Conservation (phyloP, 352 stramenopile species). For the Globisporangium paroecandrum region DNA sequence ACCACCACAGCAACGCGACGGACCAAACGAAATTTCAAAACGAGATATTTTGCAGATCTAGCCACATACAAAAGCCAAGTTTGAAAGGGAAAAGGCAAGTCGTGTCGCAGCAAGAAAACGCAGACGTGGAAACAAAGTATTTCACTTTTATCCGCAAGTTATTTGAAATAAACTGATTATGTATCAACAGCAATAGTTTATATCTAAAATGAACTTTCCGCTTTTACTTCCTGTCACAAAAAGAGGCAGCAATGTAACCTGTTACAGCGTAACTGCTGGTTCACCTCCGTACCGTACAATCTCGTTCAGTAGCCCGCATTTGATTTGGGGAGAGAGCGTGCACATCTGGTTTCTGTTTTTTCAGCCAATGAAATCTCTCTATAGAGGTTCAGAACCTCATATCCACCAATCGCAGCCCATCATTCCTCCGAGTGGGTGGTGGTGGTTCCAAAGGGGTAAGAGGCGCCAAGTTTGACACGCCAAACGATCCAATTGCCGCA, state of each 20-base stretch:
- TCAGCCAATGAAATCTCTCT: not conserved
- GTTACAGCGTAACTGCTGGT: not conserved
- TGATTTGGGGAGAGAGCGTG: conserved; percentile 3
- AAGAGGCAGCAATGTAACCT: not conserved
- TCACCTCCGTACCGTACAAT: not conserved
- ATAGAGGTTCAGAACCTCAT: not conserved
- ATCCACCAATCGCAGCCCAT: not conserved
- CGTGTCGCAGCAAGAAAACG: not conserved
- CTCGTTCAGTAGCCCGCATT: not conserved
- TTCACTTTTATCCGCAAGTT: not conserved
- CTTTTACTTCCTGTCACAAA: not conserved
- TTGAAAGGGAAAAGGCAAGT: not conserved
- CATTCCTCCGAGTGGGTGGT: not conserved
- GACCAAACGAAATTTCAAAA: not conserved
- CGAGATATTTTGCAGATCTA: conserved; percentile 2
- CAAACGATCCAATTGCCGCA: conserved; percentile 1
- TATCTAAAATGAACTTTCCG: not conserved
- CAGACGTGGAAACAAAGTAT: not conserved
- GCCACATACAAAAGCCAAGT: not conserved
- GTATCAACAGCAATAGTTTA: not conserved
- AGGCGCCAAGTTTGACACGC: conserved; percentile 7
- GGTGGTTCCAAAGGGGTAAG: conserved; percentile 2
- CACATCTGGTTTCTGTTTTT: conserved; percentile 2
- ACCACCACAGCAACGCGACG: not conserved
- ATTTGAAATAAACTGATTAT: no score